Conservation (phyloP, 805 yeast species). For the Kodamaea fukazawae region DNA sequence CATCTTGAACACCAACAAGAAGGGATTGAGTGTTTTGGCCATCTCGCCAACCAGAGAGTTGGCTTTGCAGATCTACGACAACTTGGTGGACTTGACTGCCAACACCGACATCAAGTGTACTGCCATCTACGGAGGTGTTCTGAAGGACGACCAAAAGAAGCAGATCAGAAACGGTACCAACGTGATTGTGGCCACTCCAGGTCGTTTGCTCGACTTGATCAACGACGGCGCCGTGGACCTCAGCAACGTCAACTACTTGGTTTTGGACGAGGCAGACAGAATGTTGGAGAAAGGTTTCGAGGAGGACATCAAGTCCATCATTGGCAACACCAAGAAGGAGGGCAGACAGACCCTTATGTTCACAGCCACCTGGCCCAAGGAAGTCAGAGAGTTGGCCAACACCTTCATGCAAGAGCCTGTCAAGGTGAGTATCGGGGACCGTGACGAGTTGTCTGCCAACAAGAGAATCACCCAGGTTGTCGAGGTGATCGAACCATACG, state of each 20-base stretch:
- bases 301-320: conserved; percentile 86
- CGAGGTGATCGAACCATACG: conserved; percentile 76
- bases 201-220: conserved; percentile 85
- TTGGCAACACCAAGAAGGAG: conserved; percentile 50
- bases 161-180: conserved; percentile 59
- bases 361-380: conserved; percentile 99
- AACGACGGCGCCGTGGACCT: conserved; percentile 83
- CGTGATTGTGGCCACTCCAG: conserved; percentile 97
- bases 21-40: conserved; percentile 70
- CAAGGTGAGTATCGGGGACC: conserved; percentile 87
- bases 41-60: conserved; percentile 97
- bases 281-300: conserved; percentile 98
- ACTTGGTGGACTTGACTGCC: conserved; percentile 63
- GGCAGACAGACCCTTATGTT: conserved; percentile 93
- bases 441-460: conserved; percentile 92
- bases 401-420: conserved; percentile 84
- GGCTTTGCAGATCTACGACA: conserved; percentile 90
- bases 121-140: conserved; percentile 96
- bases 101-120: conserved; percentile 65
- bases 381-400: conserved; percentile 88
- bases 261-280: conserved; percentile 97
- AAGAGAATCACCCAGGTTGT: conserved; percentile 91
- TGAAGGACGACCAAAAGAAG: conserved; percentile 85
- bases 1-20: conserved; percentile 45
- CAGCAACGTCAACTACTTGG: conserved; percentile 67